phyloP scores from a whole-genome alignment of 768 basidiomycete species.

The Naganishia friedmannii region DNA sequence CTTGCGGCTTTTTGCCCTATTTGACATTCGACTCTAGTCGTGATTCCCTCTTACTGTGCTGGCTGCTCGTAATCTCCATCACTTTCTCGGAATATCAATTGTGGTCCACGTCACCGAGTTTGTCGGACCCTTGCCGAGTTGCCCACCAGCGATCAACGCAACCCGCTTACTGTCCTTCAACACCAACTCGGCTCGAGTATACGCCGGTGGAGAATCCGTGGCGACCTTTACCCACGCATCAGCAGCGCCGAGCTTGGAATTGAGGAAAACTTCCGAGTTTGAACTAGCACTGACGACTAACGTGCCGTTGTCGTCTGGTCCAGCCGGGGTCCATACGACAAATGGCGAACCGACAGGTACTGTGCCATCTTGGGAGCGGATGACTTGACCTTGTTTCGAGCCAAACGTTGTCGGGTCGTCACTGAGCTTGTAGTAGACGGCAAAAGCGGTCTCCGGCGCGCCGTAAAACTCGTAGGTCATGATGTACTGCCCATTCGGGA shows the following conservation, averaged over 20 bases:
- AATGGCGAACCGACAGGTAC: constrained; percentile 31
- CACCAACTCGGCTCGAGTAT: constrained; percentile 27
- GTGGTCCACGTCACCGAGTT: constrained; percentile 30
- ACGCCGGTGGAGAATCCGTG: constrained; percentile 19
- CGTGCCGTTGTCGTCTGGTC: constrained; percentile 28
- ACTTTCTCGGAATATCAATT: constrained; percentile 25
- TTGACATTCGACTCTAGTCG: not conserved
- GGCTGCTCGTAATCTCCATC: not conserved
- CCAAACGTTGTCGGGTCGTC: constrained; percentile 31
- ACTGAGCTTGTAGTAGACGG: constrained; percentile 37
- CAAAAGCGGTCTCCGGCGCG: constrained; percentile 30
- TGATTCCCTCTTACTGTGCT: not conserved
- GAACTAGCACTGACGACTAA: constrained; percentile 32
- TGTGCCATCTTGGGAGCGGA: constrained; percentile 27
- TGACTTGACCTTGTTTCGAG: constrained; percentile 11
- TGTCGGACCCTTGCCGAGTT: constrained; percentile 22
- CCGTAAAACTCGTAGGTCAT: constrained; percentile 37
- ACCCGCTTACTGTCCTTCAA: constrained; percentile 26
- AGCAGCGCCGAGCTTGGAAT: constrained; percentile 25
- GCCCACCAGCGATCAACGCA: constrained; percentile 28
- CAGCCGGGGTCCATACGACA: constrained; percentile 33
- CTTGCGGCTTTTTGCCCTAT: not conserved
- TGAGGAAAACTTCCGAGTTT: constrained; percentile 31
- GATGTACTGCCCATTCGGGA: constrained; percentile 32
- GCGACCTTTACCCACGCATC: constrained; percentile 27